Evolutionary conservation across 805 yeast species (phyloP).

Genomic region (Sugiyamaella mastotermitis): DNA sequence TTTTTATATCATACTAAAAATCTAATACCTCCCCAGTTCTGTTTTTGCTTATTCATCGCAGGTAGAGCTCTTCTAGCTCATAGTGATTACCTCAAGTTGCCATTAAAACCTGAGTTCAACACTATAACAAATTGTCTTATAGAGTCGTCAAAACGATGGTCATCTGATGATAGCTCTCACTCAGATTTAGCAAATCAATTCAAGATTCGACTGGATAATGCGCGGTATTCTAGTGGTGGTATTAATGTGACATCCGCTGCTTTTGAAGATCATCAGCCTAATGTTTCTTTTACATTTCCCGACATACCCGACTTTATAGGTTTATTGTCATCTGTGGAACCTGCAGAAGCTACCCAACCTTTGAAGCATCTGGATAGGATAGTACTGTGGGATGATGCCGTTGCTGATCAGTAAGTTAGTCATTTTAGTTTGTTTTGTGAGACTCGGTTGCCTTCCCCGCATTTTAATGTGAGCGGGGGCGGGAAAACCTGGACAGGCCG

Average conservation of each 20-base stretch:
- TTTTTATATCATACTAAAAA: constrained; percentile 8
- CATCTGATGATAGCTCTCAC: neutral
- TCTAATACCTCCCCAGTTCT: constrained; percentile 15
- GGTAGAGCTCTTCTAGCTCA: constrained; percentile 15
- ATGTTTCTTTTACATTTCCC: neutral
- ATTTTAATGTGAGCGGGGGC: too few species aligned
- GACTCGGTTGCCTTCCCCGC: too few species aligned
- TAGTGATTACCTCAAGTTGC: constrained; percentile 3
- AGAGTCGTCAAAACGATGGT: constrained; percentile 15
- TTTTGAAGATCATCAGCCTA: neutral
- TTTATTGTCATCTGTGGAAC: neutral
- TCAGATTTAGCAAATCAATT: neutral
- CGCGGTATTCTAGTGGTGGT: neutral
- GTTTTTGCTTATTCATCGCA: constrained; percentile 15
- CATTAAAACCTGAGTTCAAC: constrained; percentile 9
- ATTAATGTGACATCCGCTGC: neutral
- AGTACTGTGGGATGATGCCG: neutral
- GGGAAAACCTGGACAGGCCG: too few species aligned
- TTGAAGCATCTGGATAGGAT: neutral
- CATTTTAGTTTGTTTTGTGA: too few species aligned
- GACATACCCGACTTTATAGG: neutral
- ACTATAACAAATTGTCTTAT: constrained; percentile 9
- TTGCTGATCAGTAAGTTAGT: neutral
- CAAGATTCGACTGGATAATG: neutral
- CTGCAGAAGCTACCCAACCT: neutral